Evolutionary conservation across 2,329 filamentous ascomycete species (phyloP).

Genomic region (Verticillium albo-atrum): DNA sequence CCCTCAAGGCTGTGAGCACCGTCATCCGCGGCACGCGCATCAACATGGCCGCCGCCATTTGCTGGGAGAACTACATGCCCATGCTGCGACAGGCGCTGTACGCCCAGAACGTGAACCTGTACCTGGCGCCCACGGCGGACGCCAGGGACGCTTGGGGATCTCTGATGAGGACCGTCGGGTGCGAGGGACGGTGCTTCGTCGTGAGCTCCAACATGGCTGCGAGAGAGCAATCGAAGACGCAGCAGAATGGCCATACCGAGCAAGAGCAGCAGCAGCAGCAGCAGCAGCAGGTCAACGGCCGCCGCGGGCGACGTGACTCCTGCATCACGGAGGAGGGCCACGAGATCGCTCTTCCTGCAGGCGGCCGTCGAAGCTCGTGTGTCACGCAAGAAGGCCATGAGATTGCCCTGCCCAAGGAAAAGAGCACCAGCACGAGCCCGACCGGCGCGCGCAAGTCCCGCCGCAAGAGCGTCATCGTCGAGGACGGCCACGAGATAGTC

Average conservation of each 20-base stretch:
- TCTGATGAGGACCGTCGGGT: constrained; percentile 76
- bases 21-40: constrained; percentile 74
- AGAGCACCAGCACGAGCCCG: constrained; percentile 4
- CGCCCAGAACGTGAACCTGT: constrained; percentile 85
- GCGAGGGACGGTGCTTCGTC: constrained; percentile 82
- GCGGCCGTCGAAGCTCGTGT: neutral
- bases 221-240: constrained; percentile 21
- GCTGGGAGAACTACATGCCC: constrained; percentile 98
- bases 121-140: constrained; percentile 87
- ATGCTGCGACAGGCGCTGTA: constrained; percentile 80
- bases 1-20: constrained; percentile 74
- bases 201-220: constrained; percentile 82
- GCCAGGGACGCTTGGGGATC: constrained; percentile 75
- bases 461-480: constrained; percentile 40
- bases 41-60: constrained; percentile 82
- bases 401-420: constrained; percentile 6
- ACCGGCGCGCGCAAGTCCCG: neutral
- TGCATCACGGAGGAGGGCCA: constrained; percentile 40
- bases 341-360: constrained; percentile 38
- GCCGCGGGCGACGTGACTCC: constrained; percentile 28
- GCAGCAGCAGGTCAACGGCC: constrained; percentile 23
- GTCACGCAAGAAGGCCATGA: constrained; percentile 2
- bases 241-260: neutral
- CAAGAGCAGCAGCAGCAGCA: constrained; percentile 20
- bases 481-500: constrained; percentile 53